Percentiles rank a stretch among this genome's conserved stretches.
phyloP scores from a whole-genome alignment of 805 yeast genomes.

The Lachancea thermotolerans region DNA sequence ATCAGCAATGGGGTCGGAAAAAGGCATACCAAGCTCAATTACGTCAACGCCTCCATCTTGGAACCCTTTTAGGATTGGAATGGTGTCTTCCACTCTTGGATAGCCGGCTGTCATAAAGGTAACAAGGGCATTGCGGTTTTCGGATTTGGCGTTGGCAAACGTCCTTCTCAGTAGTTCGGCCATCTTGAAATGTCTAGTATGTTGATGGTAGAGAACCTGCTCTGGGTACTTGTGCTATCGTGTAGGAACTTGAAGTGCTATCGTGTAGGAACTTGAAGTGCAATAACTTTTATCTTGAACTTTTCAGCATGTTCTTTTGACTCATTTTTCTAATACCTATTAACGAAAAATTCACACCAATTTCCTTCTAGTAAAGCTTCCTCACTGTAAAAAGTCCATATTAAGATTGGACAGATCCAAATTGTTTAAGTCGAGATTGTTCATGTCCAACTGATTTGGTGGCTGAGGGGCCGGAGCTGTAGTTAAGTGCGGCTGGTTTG shows the following conservation, averaged over 20 bases:
- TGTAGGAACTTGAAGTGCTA: no score
- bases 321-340: neutral
- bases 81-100: slow-evolving; percentile 82
- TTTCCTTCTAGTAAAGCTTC: no score
- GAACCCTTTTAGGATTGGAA: slow-evolving; percentile 78
- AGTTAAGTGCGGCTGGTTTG: slow-evolving; percentile 8
- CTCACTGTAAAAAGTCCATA: slow-evolving; percentile 25
- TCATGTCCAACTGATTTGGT: slow-evolving; percentile 11
- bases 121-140: slow-evolving; percentile 78
- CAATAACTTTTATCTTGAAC: no score
- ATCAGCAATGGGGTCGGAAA: slow-evolving; percentile 97
- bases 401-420: slow-evolving; percentile 26
- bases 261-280: no score
- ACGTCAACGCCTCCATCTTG: slow-evolving; percentile 95
- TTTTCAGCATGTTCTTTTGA: neutral
- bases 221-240: no score
- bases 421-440: slow-evolving; percentile 18
- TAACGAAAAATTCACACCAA: no score
- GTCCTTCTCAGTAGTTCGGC: slow-evolving; percentile 41
- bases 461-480: slow-evolving; percentile 2
- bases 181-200: slow-evolving; percentile 14
- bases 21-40: slow-evolving; percentile 93
- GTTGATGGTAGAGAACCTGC: no score
- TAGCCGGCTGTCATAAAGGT: slow-evolving; percentile 93
- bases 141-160: slow-evolving; percentile 49